phyloP scores from a whole-genome alignment of 2,329 filamentous ascomycete genomes.

The Hortaea werneckii region DNA sequence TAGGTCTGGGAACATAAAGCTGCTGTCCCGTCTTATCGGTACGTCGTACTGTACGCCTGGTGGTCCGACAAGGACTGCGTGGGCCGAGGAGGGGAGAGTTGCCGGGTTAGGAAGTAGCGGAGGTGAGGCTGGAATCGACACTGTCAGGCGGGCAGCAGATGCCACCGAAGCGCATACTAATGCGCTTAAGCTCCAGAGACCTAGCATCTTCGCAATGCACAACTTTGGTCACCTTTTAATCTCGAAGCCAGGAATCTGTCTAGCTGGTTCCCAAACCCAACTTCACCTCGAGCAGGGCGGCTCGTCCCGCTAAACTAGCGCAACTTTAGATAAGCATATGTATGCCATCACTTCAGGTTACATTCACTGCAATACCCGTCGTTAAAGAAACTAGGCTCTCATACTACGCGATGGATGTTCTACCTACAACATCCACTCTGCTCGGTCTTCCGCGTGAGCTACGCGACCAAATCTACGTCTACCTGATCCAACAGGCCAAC shows the following conservation, averaged over 20 bases:
- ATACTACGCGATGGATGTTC: no score
- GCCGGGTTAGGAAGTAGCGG: conserved; percentile 35
- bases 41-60: conserved; percentile 42
- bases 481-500: conserved; percentile 7
- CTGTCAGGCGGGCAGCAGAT: conserved; percentile 37
- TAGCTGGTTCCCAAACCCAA: background rate
- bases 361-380: no score
- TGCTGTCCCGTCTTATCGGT: conserved; percentile 57
- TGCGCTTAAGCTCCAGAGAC: background rate
- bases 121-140: conserved; percentile 40
- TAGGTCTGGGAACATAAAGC: conserved; percentile 67
- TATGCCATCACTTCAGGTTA: no score
- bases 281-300: no score
- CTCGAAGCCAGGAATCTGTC: background rate
- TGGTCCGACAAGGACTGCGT: conserved; percentile 47
- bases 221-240: no score
- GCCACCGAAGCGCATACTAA: conserved; percentile 15
- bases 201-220: background rate
- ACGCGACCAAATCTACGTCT: conserved; percentile 11
- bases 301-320: no score
- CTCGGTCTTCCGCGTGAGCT: conserved; percentile 15
- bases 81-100: conserved; percentile 45
- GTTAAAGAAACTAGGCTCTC: no score
- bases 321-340: no score
- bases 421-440: background rate